These are phyloP conservation scores for Dalechampia spathulata DNA, from an alignment of 441 rosid species.

Conservation along the genomic window DNA sequence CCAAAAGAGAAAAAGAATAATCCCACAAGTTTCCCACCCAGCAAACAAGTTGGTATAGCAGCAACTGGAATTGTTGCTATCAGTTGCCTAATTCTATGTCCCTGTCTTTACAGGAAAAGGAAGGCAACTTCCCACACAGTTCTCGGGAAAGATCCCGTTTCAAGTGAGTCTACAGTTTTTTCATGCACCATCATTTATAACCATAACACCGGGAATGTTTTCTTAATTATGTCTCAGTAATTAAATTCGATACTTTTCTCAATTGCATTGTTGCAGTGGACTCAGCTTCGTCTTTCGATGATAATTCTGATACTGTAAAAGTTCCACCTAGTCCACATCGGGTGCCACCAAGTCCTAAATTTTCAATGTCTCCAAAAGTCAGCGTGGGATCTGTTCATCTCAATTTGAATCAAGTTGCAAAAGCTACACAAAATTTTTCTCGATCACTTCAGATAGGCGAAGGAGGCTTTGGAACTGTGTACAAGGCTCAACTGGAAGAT, in stretches of 20 bases:
- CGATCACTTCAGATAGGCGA: slow-evolving; percentile 57
- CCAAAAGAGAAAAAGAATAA: slow-evolving; percentile 19
- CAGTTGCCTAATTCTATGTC: slow-evolving; percentile 53
- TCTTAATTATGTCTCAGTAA: slow-evolving; percentile 1
- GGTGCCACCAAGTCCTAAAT: slow-evolving; percentile 81
- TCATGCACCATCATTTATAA: no score
- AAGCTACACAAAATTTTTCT: slow-evolving; percentile 76
- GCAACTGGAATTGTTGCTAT: slow-evolving; percentile 49
- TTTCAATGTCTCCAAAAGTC: slow-evolving; percentile 66
- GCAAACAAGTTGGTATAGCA: slow-evolving; percentile 31
- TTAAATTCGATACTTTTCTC: slow-evolving; percentile 8
- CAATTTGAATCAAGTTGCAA: slow-evolving; percentile 39
- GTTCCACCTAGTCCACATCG: slow-evolving; percentile 64
- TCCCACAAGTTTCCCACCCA: slow-evolving; percentile 12
- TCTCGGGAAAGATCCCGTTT: slow-evolving; percentile 48
- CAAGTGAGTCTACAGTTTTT: slow-evolving; percentile 58
- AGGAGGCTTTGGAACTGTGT: slow-evolving; percentile 90
- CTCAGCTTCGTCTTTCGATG: slow-evolving; percentile 46
- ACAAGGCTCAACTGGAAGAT: slow-evolving; percentile 58
- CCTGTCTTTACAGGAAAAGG: slow-evolving; percentile 59
- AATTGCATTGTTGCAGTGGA: slow-evolving; percentile 47
- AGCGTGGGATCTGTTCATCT: slow-evolving; percentile 58
- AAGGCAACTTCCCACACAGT: slow-evolving; percentile 53
- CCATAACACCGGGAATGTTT: no score
- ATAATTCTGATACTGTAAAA: slow-evolving; percentile 50